Conservation (phyloP, 805 yeast genomes). For the Candida sonorensis region DNA sequence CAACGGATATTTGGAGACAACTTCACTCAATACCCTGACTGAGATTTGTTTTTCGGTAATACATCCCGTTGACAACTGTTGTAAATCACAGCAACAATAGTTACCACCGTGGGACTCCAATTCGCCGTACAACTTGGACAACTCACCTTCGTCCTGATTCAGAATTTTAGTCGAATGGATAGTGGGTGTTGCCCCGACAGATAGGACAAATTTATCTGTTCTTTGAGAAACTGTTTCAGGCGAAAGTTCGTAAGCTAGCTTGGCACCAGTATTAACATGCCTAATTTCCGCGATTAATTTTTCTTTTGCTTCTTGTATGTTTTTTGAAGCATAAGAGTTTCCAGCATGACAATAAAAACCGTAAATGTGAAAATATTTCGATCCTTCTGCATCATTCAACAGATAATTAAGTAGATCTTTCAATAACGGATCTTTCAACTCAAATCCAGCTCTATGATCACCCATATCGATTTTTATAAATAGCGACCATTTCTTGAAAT, state of each 20-base stretch:
- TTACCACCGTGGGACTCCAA: constrained; percentile 81
- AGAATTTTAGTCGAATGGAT: constrained; percentile 45
- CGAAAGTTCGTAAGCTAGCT: constrained; percentile 27
- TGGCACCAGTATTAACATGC: constrained; percentile 50
- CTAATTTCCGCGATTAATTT: constrained; percentile 49
- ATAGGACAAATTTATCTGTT: constrained; percentile 31
- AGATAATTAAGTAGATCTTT: too few relatives aligned
- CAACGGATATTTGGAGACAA: constrained; percentile 49
- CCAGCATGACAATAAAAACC: constrained; percentile 83
- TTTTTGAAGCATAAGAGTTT: constrained; percentile 52
- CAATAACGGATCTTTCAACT: neutral
- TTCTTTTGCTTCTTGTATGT: constrained; percentile 38
- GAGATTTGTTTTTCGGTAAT: constrained; percentile 41
- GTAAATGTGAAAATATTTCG: constrained; percentile 15
- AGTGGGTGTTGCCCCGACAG: constrained; percentile 82
- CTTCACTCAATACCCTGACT: constrained; percentile 48
- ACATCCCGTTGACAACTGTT: constrained; percentile 68
- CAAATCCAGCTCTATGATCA: constrained; percentile 59
- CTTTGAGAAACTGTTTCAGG: too few relatives aligned
- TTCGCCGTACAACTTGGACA: constrained; percentile 29
- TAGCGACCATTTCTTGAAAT: constrained; percentile 45
- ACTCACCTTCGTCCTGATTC: constrained; percentile 8
- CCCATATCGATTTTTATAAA: constrained; percentile 70
- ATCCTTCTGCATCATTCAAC: too few relatives aligned
- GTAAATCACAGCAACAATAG: constrained; percentile 66